phyloP scores from a whole-genome alignment of 2,329 filamentous ascomycete species.

The Exserohilum rostratum region DNA sequence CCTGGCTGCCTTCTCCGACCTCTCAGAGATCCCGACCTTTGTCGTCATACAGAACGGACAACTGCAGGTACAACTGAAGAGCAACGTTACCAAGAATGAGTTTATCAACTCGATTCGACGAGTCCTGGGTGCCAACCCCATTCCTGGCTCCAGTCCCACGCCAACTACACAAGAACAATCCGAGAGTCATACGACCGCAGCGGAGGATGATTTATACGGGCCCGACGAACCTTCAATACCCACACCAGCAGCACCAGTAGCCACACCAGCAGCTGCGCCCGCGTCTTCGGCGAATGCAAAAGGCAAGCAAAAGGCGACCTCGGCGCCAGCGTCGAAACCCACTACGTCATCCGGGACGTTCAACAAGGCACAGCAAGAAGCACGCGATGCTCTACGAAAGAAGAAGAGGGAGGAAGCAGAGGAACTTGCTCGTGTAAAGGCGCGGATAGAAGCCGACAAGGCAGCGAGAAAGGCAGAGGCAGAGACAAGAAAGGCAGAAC shows the following conservation, averaged over 20 bases:
- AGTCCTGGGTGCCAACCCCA: constrained; percentile 40
- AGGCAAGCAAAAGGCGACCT: constrained; percentile 53
- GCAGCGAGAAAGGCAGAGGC: constrained; percentile 62
- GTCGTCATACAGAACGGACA: constrained; percentile 82
- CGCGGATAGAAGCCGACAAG: constrained; percentile 78
- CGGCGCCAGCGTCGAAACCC: constrained; percentile 34
- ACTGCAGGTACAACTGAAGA: constrained; percentile 75
- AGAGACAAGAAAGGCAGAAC: constrained; percentile 45
- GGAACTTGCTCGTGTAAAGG: constrained; percentile 73
- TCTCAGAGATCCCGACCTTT: constrained; percentile 78
- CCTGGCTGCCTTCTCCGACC: constrained; percentile 79
- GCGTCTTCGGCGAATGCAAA: constrained; percentile 34
- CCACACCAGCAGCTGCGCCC: constrained; percentile 3
- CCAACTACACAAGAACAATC: constrained; percentile 15
- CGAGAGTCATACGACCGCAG: neutral
- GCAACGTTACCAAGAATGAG: constrained; percentile 68
- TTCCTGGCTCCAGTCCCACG: constrained; percentile 30
- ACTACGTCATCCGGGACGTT: constrained; percentile 42
- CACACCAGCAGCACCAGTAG: constrained; percentile 6
- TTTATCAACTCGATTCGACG: constrained; percentile 64
- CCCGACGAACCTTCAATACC: constrained; percentile 6
- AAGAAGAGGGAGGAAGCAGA: constrained; percentile 69
- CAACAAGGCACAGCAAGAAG: constrained; percentile 45
- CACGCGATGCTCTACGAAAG: constrained; percentile 59
- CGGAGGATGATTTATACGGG: constrained; percentile 16